Evolutionary conservation across 129 eudicot genomes (phyloP), one percentile per base, ranked within the genome.

Genomic region (Oenanthe sinensis): DNA sequence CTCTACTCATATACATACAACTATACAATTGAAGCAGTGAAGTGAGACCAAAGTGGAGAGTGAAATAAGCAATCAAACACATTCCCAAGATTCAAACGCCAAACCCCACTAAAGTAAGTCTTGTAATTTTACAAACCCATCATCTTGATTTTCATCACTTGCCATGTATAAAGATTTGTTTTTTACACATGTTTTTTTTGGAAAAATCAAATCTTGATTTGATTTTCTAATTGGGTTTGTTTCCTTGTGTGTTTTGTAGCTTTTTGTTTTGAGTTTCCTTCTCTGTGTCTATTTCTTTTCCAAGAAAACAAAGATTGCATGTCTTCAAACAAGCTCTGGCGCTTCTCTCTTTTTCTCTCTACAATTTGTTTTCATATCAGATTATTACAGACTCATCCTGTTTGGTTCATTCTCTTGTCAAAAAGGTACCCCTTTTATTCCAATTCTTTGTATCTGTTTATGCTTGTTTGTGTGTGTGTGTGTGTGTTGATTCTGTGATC

Each of bases 321-420:
- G 76, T 72, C 76, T 43, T 68, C 75, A 22, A 58, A 39, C 36
- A 33, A 71, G 52, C 78, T 78, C 67, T 60, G 75, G 67, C 81
- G 50, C 48, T 75, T 19, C 33, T 81, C 43, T 45, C 72, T 19
- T 16, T 73, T 28, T 55, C 24, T 79, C 73, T 49, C 77, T 16
- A 15, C 36, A 10, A 12, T 43, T 63, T 81, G 28, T 81, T 42
- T 49, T 37, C 44, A 15, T 17, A 39, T 15, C 76, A 7, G 16
- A 55, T 75, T 40, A 24, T 8, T 62, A 47, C 50, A 33, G 10
- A 63, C 45, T 19, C 39, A 12, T 22, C 46, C 44, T 17, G 48
- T n/a, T 44, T 71, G 50, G 46, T 82, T 71, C 82, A 82, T 77
- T 81, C 30, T 42, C 65, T 77, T 71, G 79, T 73, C 75, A 52